A percentile compares a stretch with the other conserved stretches of the same genome.
Evolutionary conservation across 768 basidiomycete genomes (phyloP).

Genomic region (Phylloporus sp.): DNA sequence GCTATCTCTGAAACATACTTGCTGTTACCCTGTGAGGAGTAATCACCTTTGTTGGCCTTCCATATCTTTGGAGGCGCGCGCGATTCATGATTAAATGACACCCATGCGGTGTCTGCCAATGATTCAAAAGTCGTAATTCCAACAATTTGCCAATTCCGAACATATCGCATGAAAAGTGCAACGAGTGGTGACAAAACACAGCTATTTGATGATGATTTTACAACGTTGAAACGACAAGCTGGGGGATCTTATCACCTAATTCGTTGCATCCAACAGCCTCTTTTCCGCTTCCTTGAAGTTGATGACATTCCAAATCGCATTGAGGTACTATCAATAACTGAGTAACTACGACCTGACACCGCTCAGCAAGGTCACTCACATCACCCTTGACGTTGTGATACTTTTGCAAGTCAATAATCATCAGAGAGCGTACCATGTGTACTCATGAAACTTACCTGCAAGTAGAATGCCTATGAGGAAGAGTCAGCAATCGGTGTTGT

Average conservation of each 20-base stretch:
- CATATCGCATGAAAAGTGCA: not conserved
- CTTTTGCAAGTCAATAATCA: conserved; percentile 35
- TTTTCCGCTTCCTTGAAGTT: conserved; percentile 92
- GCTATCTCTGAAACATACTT: not conserved
- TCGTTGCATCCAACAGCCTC: conserved; percentile 39
- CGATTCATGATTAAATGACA: not conserved
- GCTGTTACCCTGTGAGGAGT: not conserved
- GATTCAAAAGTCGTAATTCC: not conserved
- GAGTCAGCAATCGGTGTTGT: not conserved
- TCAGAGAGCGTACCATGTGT: not conserved
- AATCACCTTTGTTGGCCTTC: too few species aligned
- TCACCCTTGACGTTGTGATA: conserved; percentile 93
- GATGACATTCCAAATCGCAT: conserved; percentile 93
- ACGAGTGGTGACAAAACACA: conserved; percentile 1
- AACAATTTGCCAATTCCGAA: not conserved
- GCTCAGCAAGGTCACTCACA: conserved; percentile 46
- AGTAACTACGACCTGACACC: not conserved
- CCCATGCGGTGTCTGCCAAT: not conserved
- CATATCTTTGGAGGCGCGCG: not conserved
- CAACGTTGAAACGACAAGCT: not conserved
- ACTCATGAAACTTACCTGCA: conserved; percentile 20
- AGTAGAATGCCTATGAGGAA: conserved; percentile 60
- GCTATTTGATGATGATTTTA: conserved; percentile 5
- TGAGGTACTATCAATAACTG: conserved; percentile 65
- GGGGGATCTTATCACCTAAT: conserved; percentile 16